Evolutionary conservation across 2,329 filamentous ascomycete species (phyloP).

Genomic region (Blastomyces emzantsi): DNA sequence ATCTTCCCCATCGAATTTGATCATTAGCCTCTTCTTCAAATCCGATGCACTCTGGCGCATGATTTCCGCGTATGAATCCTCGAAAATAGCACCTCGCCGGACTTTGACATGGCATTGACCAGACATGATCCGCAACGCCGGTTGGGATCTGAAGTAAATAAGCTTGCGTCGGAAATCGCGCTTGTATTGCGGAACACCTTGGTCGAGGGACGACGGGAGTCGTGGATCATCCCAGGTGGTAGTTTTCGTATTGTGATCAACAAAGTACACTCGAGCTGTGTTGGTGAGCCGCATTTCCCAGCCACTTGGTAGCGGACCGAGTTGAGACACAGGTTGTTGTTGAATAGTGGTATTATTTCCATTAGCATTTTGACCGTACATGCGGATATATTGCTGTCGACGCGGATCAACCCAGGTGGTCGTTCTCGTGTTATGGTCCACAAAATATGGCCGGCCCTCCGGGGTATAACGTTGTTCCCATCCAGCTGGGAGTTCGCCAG

Average conservation of each 20-base stretch:
- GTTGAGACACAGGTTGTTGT: conserved; percentile 93
- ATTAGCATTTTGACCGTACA: conserved; percentile 83
- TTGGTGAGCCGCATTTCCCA: conserved; percentile 99
- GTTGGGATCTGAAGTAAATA: conserved; percentile 98
- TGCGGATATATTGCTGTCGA: conserved; percentile 94
- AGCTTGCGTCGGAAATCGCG: conserved; percentile 96
- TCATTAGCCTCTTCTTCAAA: conserved; percentile 97
- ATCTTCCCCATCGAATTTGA: conserved; percentile 98
- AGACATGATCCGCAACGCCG: conserved; percentile 86
- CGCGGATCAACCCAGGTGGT: conserved; percentile 98
- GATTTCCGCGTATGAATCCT: conserved; percentile 97
- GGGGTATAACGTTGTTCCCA: conserved; percentile 97
- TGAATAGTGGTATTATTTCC: conserved; percentile 75
- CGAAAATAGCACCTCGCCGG: conserved; percentile 90
- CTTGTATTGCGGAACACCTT: conserved; percentile 99
- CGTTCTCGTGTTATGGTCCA: conserved; percentile 95
- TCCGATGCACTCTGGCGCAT: conserved; percentile 93
- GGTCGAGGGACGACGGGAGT: conserved; percentile 88
- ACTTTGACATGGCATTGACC: conserved; percentile 99
- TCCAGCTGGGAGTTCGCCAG: conserved; percentile 85
- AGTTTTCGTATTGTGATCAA: conserved; percentile 99
- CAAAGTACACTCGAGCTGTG: conserved; percentile 95
- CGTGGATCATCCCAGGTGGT: conserved; percentile 98
- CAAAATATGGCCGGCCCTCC: conserved; percentile 91
- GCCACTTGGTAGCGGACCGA: conserved; percentile 88